A percentile compares a stretch with the other conserved stretches of the same genome.
These are phyloP conservation scores for Trypanosomatidae sp. DNA, from an alignment of 208 protist species.

Conservation along the genomic window DNA sequence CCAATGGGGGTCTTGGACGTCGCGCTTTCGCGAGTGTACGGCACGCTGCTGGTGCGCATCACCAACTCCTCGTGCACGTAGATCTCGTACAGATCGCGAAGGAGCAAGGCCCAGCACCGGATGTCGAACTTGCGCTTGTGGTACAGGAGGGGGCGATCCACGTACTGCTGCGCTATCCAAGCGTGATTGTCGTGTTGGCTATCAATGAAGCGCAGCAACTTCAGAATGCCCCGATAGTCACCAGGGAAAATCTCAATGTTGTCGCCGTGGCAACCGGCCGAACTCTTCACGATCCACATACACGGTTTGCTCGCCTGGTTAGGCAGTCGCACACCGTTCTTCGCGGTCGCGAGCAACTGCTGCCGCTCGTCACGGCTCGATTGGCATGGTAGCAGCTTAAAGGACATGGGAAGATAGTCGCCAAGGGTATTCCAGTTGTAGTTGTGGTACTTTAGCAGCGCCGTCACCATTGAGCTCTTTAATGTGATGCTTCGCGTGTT, in stretches of 20 bases:
- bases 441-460: conserved; percentile 60
- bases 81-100: conserved; percentile 57
- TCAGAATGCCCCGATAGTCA: conserved; percentile 37
- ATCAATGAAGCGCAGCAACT: conserved; percentile 50
- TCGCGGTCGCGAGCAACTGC: conserved; percentile 33
- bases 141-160: conserved; percentile 83
- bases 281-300: conserved; percentile 84
- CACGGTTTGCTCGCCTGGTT: conserved; percentile 2
- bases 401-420: conserved; percentile 65
- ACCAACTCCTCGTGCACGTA: conserved; percentile 78
- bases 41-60: conserved; percentile 80
- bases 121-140: conserved; percentile 91
- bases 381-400: conserved; percentile 49
- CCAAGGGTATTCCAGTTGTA: conserved; percentile 56
- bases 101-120: conserved; percentile 76
- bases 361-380: conserved; percentile 52
- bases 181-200: conserved; percentile 19
- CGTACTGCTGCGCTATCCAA: conserved; percentile 87
- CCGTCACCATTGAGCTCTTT: conserved; percentile 81
- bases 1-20: conserved; percentile 40
- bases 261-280: conserved; percentile 72
- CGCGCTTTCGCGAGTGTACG: conserved; percentile 52
- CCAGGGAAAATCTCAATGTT: conserved; percentile 76
- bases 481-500: conserved; percentile 72
- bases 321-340: conserved; percentile 2